Conservation (phyloP, 352 stramenopile species). For the Phytophthora sp. region DNA sequence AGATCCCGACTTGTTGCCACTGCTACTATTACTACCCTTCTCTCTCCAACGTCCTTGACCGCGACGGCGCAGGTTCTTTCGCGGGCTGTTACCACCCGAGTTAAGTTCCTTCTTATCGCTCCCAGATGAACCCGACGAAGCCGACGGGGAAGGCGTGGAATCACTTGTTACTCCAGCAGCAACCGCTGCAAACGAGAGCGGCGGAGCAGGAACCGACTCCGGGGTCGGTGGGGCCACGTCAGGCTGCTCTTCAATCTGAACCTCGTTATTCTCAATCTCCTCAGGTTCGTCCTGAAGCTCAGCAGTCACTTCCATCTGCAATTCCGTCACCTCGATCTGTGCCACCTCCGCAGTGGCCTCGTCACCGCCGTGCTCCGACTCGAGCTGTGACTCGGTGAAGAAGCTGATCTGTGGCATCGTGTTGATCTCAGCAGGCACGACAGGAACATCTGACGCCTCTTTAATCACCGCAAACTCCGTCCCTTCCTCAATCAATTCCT, state of each 20-base stretch:
- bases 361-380: constrained; percentile 31
- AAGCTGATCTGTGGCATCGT: constrained; percentile 83
- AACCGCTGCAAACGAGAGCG: constrained; percentile 61
- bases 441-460: constrained; percentile 15
- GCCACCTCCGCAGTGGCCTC: constrained; percentile 8
- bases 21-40: constrained; percentile 48
- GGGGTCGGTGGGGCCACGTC: constrained; percentile 6
- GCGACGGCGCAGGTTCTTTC: constrained; percentile 48
- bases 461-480: constrained; percentile 16
- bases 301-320: constrained; percentile 28
- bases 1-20: constrained; percentile 35
- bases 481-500: neutral
- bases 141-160: constrained; percentile 28
- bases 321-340: constrained; percentile 2
- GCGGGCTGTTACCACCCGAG: constrained; percentile 23
- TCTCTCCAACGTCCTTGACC: constrained; percentile 45
- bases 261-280: constrained; percentile 15
- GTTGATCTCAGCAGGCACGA: constrained; percentile 42
- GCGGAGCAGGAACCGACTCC: constrained; percentile 38
- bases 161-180: constrained; percentile 31
- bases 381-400: constrained; percentile 80
- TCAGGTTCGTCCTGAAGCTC: constrained; percentile 27
- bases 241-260: constrained; percentile 22
- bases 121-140: constrained; percentile 31
- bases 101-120: constrained; percentile 32